Conservation (phyloP, 495 filamentous ascomycete genomes). For the Xylaria intraflava region DNA sequence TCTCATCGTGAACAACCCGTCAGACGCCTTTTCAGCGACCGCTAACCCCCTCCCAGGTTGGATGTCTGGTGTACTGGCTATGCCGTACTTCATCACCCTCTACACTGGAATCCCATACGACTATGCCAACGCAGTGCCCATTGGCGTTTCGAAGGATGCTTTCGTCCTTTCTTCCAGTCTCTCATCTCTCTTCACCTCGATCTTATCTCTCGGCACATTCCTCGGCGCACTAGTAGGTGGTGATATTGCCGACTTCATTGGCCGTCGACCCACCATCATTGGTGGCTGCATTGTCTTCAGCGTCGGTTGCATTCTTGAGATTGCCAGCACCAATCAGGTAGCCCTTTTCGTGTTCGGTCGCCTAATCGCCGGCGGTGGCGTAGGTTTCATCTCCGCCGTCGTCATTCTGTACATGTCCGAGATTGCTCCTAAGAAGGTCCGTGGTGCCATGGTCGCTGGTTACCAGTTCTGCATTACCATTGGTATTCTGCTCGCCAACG, state of each 20-base stretch:
- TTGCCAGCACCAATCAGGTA: conserved; percentile 51
- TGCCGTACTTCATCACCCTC: conserved; percentile 44
- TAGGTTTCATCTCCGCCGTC: conserved; percentile 49
- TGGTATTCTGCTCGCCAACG: conserved; percentile 59
- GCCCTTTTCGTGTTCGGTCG: conserved; percentile 59
- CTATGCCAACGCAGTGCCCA: conserved; percentile 44
- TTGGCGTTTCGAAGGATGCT: conserved; percentile 17
- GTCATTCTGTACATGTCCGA: conserved; percentile 70
- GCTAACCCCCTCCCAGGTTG: conserved; percentile 57
- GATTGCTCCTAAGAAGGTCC: conserved; percentile 56
- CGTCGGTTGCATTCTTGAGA: conserved; percentile 54
- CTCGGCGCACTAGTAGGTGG: conserved; percentile 58
- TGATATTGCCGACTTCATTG: conserved; percentile 56
- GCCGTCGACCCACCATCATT: conserved; percentile 56
- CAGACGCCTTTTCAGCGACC: conserved; percentile 5
- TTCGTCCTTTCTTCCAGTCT: conserved; percentile 44
- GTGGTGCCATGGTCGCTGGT: conserved; percentile 61
- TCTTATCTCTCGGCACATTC: conserved; percentile 62
- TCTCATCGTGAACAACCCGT: neutral
- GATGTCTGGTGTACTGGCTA: conserved; percentile 50
- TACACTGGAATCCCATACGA: conserved; percentile 38
- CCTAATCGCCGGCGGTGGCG: conserved; percentile 57
- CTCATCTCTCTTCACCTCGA: conserved; percentile 58
- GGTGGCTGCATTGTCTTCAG: conserved; percentile 51
- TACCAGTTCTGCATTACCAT: conserved; percentile 71